phyloP scores from a whole-genome alignment of 345 rosid species.

The Lumnitzera racemosa region DNA sequence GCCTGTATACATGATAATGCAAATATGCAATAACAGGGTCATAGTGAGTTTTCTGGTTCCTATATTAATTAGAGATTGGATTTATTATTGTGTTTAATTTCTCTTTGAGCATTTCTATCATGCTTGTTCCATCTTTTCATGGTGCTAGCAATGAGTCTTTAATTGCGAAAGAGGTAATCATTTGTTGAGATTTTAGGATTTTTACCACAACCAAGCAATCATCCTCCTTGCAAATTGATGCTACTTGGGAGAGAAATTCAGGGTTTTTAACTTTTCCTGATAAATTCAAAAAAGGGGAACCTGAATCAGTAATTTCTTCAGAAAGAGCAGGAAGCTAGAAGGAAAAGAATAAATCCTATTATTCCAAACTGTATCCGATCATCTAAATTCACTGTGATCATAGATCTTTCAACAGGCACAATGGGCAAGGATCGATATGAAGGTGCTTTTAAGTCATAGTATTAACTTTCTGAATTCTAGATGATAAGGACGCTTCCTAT shows the following conservation, averaged over 20 bases:
- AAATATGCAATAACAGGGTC: background rate
- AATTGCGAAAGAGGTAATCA: too few species aligned
- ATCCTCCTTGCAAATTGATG: slow-evolving; percentile 29
- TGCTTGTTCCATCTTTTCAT: too few species aligned
- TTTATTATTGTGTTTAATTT: too few species aligned
- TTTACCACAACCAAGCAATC: slow-evolving; percentile 39
- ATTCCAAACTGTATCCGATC: background rate
- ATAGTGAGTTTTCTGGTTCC: background rate
- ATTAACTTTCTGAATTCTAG: too few species aligned
- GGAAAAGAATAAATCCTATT: background rate
- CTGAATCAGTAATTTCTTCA: background rate
- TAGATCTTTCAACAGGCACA: too few species aligned
- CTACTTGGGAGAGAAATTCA: slow-evolving; percentile 31
- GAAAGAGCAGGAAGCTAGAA: background rate
- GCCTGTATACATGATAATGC: slow-evolving; percentile 8
- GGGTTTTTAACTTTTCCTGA: slow-evolving; percentile 32
- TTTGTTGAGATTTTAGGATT: background rate
- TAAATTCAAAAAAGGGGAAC: background rate
- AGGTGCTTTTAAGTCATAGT: background rate
- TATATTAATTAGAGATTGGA: too few species aligned
- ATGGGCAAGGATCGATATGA: background rate
- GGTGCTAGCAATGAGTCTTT: too few species aligned
- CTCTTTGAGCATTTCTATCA: too few species aligned
- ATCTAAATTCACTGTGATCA: too few species aligned
- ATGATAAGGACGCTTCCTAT: too few species aligned